phyloP scores from a whole-genome alignment of 106 monocot species.

The Ottelia alismoides region DNA sequence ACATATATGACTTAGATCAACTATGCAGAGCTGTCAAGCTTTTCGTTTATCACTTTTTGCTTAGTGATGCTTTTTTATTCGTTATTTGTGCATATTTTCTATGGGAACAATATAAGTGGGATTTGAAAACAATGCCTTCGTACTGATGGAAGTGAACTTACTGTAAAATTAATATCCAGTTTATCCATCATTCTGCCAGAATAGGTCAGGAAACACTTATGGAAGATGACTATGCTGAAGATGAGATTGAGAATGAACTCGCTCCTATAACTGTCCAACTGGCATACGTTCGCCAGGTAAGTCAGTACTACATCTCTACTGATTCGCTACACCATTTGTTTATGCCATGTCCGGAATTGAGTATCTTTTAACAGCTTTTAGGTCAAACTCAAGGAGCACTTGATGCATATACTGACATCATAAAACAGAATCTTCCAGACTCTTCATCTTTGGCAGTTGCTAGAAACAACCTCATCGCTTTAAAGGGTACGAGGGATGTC shows the following conservation, averaged over 20 bases:
- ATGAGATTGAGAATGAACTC: slow-evolving; percentile 90
- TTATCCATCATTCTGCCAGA: slow-evolving; percentile 21
- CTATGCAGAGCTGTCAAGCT: too few relatives aligned
- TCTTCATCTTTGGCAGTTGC: slow-evolving; percentile 79
- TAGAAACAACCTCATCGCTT: slow-evolving; percentile 70
- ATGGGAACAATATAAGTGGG: slow-evolving; percentile 83
- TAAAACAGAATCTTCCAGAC: slow-evolving; percentile 67
- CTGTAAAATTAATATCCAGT: slow-evolving; percentile 68
- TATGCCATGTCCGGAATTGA: too few relatives aligned
- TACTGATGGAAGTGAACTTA: slow-evolving; percentile 80
- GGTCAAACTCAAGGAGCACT: slow-evolving; percentile 65
- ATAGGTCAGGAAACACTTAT: slow-evolving; percentile 91
- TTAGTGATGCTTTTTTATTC: too few relatives aligned
- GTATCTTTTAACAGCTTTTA: slow-evolving; percentile 40
- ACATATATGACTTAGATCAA: too few relatives aligned
- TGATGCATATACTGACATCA: slow-evolving; percentile 42
- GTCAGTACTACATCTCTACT: background rate
- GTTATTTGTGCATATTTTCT: slow-evolving; percentile 85
- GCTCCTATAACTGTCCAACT: slow-evolving; percentile 90
- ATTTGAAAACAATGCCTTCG: slow-evolving; percentile 71
- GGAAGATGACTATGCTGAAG: slow-evolving; percentile 80
- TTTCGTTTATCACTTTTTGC: too few relatives aligned
- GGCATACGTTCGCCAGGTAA: slow-evolving; percentile 79
- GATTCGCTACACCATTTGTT: too few relatives aligned
- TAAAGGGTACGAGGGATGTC: slow-evolving; percentile 76